Evolutionary conservation across 176 grass and related monocot genomes (phyloP).

Genomic region (Bromus sterilis): DNA sequence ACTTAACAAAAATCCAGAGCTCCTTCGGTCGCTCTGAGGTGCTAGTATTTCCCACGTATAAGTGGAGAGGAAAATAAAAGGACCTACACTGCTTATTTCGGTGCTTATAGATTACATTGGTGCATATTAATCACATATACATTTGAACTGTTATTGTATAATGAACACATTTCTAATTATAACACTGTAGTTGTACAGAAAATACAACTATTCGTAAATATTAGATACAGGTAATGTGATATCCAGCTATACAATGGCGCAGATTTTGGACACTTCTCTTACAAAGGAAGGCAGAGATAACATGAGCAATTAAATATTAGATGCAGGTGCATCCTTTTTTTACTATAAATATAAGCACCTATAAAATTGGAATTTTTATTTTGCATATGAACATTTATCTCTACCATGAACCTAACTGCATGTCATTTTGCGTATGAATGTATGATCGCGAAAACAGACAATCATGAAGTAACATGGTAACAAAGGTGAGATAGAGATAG

Average conservation of each 20-base stretch:
- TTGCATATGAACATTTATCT: not conserved
- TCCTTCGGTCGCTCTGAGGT: not conserved
- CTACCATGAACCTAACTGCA: not conserved
- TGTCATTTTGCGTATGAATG: not conserved
- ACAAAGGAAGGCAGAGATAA: not conserved
- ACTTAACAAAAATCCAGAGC: not conserved
- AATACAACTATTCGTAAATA: not conserved
- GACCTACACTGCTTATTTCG: not conserved
- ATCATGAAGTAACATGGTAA: constrained; percentile 1
- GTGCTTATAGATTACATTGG: not conserved
- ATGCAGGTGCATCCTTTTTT: not conserved
- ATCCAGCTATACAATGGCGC: too few species aligned
- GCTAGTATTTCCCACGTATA: not conserved
- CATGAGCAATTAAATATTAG: not conserved
- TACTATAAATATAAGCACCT: not conserved
- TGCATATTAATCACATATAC: not conserved
- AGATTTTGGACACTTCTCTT: not conserved
- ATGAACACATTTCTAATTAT: not conserved
- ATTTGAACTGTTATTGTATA: not conserved
- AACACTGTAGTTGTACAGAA: not conserved
- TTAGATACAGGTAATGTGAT: not conserved
- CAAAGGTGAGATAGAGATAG: not conserved
- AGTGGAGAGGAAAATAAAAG: not conserved
- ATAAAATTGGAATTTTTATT: not conserved
- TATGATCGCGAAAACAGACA: constrained; percentile 15